phyloP scores from a whole-genome alignment of 1,139 yeast genomes.

The Sugiyamaella sp. region DNA sequence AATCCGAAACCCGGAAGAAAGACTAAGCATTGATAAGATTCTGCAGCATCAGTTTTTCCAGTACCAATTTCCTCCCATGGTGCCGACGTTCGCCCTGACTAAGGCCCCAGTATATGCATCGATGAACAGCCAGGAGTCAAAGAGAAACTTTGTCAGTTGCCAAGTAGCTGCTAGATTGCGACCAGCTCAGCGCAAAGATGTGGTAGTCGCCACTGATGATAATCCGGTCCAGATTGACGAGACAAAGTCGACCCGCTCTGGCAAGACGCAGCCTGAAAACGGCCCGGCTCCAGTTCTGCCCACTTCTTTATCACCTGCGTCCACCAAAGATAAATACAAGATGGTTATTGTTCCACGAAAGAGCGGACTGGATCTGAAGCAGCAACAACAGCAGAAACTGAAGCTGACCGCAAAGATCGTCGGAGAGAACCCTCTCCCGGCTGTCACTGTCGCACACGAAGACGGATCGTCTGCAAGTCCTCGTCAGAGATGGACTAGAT shows the following conservation, averaged over 20 bases:
- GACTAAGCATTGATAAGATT: constrained; percentile 82
- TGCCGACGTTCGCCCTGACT: constrained; percentile 60
- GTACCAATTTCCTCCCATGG: constrained; percentile 74
- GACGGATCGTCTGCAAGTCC: neutral
- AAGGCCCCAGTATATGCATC: constrained; percentile 62
- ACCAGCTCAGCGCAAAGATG: constrained; percentile 18
- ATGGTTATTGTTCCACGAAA: constrained; percentile 47
- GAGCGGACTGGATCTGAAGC: constrained; percentile 23
- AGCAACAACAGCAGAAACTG: constrained; percentile 22
- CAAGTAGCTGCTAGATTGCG: constrained; percentile 47
- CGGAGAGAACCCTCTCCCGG: no score
- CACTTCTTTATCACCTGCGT: constrained; percentile 88
- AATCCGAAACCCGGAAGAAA: constrained; percentile 72
- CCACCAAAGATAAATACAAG: constrained; percentile 83
- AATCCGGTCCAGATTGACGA: constrained; percentile 51
- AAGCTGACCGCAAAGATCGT: constrained; percentile 10
- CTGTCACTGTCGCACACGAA: no score
- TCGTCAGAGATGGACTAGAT: constrained; percentile 15
- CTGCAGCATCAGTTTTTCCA: constrained; percentile 72
- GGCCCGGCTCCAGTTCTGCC: constrained; percentile 76
- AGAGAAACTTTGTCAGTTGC: constrained; percentile 60
- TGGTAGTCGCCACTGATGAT: constrained; percentile 6
- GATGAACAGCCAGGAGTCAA: constrained; percentile 63
- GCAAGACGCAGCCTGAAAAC: constrained; percentile 62
- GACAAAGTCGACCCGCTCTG: neutral